phyloP scores from a whole-genome alignment of 441 rosid species.

The Raphanus hybrid region DNA sequence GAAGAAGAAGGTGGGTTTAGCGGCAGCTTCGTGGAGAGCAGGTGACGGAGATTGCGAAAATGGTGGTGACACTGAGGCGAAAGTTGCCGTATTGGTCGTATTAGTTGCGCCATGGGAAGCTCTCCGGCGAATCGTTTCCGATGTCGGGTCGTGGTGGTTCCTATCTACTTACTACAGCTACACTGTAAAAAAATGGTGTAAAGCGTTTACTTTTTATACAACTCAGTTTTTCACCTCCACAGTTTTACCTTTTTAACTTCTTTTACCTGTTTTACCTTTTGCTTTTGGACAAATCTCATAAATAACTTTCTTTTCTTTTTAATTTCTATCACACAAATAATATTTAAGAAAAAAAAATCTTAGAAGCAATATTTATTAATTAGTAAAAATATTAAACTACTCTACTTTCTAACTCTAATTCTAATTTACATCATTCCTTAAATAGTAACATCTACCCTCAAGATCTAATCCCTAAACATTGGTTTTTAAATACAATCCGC shows the following conservation, averaged over 20 bases:
- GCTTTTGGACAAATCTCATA: not conserved
- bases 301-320: no score
- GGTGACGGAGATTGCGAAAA: slow-evolving; percentile 35
- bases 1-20: slow-evolving; percentile 20
- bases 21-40: slow-evolving; percentile 24
- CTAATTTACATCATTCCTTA: not conserved
- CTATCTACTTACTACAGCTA: not conserved
- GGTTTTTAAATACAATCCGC: no score
- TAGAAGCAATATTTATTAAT: no score
- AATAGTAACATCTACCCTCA: not conserved
- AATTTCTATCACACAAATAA: not conserved
- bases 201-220: not conserved
- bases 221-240: no score
- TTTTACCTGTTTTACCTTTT: no score
- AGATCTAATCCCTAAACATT: not conserved
- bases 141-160: slow-evolving; percentile 2
- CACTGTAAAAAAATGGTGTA: not conserved
- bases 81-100: slow-evolving; percentile 65
- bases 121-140: slow-evolving; percentile 1
- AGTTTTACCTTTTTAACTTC: no score
- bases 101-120: slow-evolving; percentile 54
- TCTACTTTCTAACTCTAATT: not conserved
- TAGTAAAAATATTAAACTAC: no score
- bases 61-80: slow-evolving; percentile 52
- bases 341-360: no score